phyloP scores from a whole-genome alignment of 306 rosid species.

The Lathyrus oleraceus region DNA sequence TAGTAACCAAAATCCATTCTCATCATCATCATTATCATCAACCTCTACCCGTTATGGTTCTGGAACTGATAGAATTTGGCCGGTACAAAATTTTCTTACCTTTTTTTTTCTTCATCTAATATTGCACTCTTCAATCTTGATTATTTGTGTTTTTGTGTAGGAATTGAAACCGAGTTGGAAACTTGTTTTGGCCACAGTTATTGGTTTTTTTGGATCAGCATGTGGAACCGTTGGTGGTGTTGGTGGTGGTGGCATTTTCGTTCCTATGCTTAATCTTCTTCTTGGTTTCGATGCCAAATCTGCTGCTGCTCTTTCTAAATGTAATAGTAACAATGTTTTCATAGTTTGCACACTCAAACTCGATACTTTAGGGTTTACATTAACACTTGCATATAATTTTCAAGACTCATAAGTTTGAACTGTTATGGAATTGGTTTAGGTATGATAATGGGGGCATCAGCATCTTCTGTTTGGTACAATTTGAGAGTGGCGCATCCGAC shows the following conservation, averaged over 20 bases:
- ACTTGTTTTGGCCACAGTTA: conserved; percentile 66
- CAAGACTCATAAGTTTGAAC: neutral
- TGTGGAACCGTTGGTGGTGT: conserved; percentile 97
- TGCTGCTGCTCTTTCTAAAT: conserved; percentile 95
- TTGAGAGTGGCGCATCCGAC: conserved; percentile 86
- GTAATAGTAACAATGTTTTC: conserved; percentile 35
- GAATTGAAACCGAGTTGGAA: conserved; percentile 71
- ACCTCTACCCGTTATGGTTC: conserved; percentile 27
- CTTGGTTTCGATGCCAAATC: conserved; percentile 90
- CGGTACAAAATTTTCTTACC: conserved; percentile 45
- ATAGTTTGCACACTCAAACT: neutral
- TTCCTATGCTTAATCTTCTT: conserved; percentile 88
- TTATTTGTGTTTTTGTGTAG: conserved; percentile 42
- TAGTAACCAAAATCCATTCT: neutral
- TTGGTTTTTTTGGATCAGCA: conserved; percentile 88
- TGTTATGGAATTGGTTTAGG: conserved; percentile 46
- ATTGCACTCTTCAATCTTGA: neutral
- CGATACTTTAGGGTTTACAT: neutral
- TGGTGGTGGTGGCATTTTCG: conserved; percentile 96
- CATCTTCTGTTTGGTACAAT: conserved; percentile 90
- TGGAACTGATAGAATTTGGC: conserved; percentile 57
- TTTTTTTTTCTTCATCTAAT: neutral
- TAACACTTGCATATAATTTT: no score
- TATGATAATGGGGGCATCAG: conserved; percentile 96
- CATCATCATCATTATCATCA: neutral